Base-by-base conservation (phyloP, 257 asterid genomes). In the Capsicum baccatum region DNA sequence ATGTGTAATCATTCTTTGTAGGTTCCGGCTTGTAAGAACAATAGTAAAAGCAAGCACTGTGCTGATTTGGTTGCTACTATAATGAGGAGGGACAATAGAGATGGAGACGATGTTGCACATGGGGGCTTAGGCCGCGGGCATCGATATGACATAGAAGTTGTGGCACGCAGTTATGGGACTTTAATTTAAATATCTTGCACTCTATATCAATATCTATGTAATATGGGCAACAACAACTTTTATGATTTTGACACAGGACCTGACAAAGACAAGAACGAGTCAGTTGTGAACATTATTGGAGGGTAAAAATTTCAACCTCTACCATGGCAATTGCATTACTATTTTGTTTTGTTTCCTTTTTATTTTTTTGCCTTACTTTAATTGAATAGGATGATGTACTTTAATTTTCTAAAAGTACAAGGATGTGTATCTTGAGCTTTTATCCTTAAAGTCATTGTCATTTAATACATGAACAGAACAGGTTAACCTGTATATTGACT, bases 161-260 rank as follows among this genome's bases (percentile, higher is more conserved):
- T 26, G 33, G 33, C 33, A 26, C 33, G 2, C 2, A 26, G 33
- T 26, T 26, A 26, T 26, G 33, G 33, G 33, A 1, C 33, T 26
- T 26, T 26, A 26, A 26, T 26, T 78, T 54, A 26, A 33, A 54
- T 76, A 54, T 81, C 78, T 83, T 35, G 48, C 85, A 69, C 69
- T 81, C 35, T 79, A 44, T 88, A 83, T 84, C 78, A 67, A 60
- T 70, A 74, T 71, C 58, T 87, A 39, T 85, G 79, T 71, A 82
- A 86, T 83, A 47, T 89, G 88, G 83, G 83, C 98, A 96, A 98
- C 98, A 96, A 96, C 83, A 98, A 96, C 81, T 98, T 96, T 57
- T 94, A 96, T 83, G 99, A 96, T 94, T 94, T 91, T 88, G 98
- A 93, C 83, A 89, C 93, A 33, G 98, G 99, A 88, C 98, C 98